Evolutionary conservation across 2,329 filamentous ascomycete genomes (phyloP), one percentile per base, ranked within the genome.

Genomic region (Trichoderma lentiforme): DNA sequence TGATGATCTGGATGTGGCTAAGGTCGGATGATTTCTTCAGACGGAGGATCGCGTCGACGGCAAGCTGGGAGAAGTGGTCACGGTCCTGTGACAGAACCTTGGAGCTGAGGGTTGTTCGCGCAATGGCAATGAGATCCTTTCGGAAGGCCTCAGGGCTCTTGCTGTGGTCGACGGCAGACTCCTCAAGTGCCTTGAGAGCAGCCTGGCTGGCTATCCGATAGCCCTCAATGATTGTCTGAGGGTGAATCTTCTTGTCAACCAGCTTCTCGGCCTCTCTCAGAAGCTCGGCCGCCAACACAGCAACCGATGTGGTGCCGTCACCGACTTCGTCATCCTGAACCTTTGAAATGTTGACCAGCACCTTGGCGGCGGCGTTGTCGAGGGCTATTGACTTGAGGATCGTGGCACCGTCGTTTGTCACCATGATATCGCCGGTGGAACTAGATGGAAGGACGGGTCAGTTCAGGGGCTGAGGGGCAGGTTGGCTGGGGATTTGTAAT

Each of bases 321-420:
- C 96, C 96, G 28, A 99, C 95, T 83, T 99, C 96, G 81, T 99
- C 96, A 79, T 99, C 96, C 82, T 99, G 96, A 6, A 99, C 96
- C 85, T 99, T 99, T 74, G 95, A 98, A 78, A 99, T 98, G 83
- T 99, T 99, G 81, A 99, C 96, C 57, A 99, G 88, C 6, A 99
- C 96, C 85, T 99, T 99, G 70, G 96, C 96, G 26, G 96, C 96
- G 57, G 96, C 96, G 81, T 99, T 99, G 83, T 99, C 96, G 80
- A 99, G 92, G 57, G 96, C 96, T 82, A 99, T 99, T 69, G 95
- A 93, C 85, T 99, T 99, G 75, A 99, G 89, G 77, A 99, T 99
- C 28, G 96, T 99, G 74, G 96, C 96, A 80, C 96, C 96, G 84
- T 99, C 96, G 83, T 99, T 99, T 73, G 96, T 99, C 74, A 99